These are phyloP conservation scores for Botrytis fabae DNA, from an alignment of 2,329 filamentous ascomycete species.

Conservation along the genomic window DNA sequence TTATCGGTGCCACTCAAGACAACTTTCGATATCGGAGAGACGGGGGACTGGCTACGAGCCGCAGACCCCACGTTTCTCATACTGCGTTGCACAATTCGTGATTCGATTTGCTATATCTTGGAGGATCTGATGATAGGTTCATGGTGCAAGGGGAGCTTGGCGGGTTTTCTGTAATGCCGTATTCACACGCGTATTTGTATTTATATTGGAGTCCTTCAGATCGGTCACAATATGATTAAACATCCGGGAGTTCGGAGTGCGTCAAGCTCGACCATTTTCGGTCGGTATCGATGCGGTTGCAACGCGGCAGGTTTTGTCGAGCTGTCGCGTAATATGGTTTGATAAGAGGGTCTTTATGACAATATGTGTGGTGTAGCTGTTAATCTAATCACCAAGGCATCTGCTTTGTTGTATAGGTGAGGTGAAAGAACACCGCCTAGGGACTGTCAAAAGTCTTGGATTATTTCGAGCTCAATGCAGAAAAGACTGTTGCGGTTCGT, in stretches of 20 bases:
- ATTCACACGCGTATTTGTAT: constrained; percentile 1
- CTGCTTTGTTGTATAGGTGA: neutral
- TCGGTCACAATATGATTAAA: constrained; percentile 19
- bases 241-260: constrained; percentile 9
- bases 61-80: constrained; percentile 18
- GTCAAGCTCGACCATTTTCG: neutral
- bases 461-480: neutral
- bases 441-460: neutral
- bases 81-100: constrained; percentile 12
- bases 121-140: neutral
- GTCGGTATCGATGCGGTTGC: neutral
- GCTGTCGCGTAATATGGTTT: neutral
- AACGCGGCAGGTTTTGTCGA: neutral
- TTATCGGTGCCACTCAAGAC: constrained; percentile 2
- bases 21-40: constrained; percentile 20
- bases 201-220: constrained; percentile 5
- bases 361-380: constrained; percentile 1
- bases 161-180: neutral
- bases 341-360: neutral
- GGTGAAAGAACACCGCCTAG: neutral
- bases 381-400: neutral
- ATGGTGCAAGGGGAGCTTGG: neutral
- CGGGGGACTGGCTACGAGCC: constrained; percentile 13
- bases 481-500: neutral
- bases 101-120: constrained; percentile 16